Evolutionary conservation across 441 rosid species (phyloP), one percentile per base, ranked within the genome.

Genomic region (Croton setiger): DNA sequence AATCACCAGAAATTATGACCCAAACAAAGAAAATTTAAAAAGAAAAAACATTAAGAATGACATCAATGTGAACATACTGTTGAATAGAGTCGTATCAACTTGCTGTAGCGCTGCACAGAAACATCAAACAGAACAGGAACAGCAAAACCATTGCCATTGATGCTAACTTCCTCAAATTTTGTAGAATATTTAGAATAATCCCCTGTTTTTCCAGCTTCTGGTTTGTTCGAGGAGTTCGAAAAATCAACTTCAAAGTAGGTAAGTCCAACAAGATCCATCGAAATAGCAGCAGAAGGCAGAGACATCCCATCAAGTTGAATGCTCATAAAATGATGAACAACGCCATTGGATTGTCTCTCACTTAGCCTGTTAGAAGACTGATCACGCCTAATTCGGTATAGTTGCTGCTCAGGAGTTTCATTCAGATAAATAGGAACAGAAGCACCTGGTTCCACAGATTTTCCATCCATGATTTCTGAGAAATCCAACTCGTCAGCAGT

Each of bases 51-150:
- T 57, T 35, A 48, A 10, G 27, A 59, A 36, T 11, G n/a, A 73
- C 62, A 49, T 10, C 20, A 71, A 60, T 73, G n/a, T 27, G 63
- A 63, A 79, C 97, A 67, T 87, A 94, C 98, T 51, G 97, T 94
- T 56, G 99, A 90, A 78, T 94, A 94, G 71, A 94, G 70, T 60
- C 87, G 88, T 71, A 94, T 86, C 73, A 92, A 83, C 83, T 94
- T 94, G 89, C 91, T 90, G 74, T 87, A 87, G 63, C 79, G 97
- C 76, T 85, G 89, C 73, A 90, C 75, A 39, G 97, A 92, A 81
- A 94, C 99, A 84, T 94, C 98, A 78, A 80, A 88, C 70, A 95
- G 90, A 76, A 92, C 96, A 63, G 99, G 97, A 66, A 86, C 86
- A 72, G 87, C 77, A 85, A 84, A 92, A 77, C 96, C 91, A 74